Base-by-base conservation (phyloP, 1,284 basidiomycete species). In the Pascua sp. region DNA sequence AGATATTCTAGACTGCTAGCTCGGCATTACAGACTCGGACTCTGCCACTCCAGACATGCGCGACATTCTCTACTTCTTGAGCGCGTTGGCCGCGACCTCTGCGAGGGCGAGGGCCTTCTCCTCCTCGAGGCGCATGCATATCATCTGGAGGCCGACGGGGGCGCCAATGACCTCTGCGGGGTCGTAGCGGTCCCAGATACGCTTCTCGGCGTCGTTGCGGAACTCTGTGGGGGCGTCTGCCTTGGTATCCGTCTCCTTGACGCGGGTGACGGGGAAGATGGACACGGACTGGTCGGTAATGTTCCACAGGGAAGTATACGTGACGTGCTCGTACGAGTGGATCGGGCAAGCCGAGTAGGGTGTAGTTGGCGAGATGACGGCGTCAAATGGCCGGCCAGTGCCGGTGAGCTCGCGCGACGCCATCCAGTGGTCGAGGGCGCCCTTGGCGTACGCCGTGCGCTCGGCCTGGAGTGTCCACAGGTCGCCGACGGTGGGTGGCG, bases 141-240 rank as follows among this genome's bases (percentile, higher is more conserved):
- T 80, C 7, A 89, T 66, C 66, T 91, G 89, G 18, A 91, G 72
- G n/a, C 80, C 77, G 8, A 90, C 79, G 0, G 89, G 89, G 0
- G 84, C 85, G 57, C 83, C 81, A 51, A 78, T 76, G 62, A 83
- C 85, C 12, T 78, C 78, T 37, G 80, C 76, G 0, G 87, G 83
- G 48, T 85, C 78, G 66, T 89, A 89, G 42, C 78, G 61, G 46
- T 85, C 79, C 69, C 85, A 82, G 42, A 81, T 75, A 10, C 53
- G 57, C 69, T 80, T 74, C 68, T 89, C 87, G 2, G 65, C 53
- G 1, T 75, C 68, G 42, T 75, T 79, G 47, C 82, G 73, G 68
- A 85, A 85, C 17, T 71, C 64, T 49, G 80, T 78, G 1, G 76
- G 74, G 10, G 32, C 16, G 73, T 68, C 36, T 71, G 72, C 59